phyloP scores from a whole-genome alignment of 2,329 filamentous ascomycete genomes.

The Drechslerella coelobrocha region DNA sequence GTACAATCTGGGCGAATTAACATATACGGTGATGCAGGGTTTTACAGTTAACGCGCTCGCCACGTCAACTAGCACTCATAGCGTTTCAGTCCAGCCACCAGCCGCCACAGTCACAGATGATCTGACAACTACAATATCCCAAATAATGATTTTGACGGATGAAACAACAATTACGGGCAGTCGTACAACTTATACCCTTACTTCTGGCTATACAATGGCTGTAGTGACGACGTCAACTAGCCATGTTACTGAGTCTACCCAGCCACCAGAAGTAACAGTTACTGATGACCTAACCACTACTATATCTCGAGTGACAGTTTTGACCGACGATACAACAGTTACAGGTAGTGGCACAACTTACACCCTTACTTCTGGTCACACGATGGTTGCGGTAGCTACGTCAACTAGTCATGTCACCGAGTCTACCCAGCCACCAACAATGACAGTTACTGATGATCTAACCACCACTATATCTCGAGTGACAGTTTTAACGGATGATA shows the following conservation, averaged over 20 bases:
- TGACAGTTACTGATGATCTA: not conserved
- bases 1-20: constrained; percentile 8
- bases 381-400: not conserved
- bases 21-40: constrained; percentile 13
- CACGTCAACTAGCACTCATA: constrained; percentile 13
- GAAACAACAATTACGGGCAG: constrained; percentile 8
- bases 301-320: constrained; percentile 1
- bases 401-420: constrained; percentile 13
- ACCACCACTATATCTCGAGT: not conserved
- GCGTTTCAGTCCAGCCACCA: not conserved
- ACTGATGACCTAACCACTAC: constrained; percentile 1
- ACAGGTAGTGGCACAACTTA: constrained; percentile 6
- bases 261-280: not conserved
- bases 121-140: constrained; percentile 16
- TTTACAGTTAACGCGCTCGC: constrained; percentile 9
- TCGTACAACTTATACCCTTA: constrained; percentile 13
- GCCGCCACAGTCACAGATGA: constrained; percentile 9
- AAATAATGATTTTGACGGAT: constrained; percentile 11
- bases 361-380: constrained; percentile 15
- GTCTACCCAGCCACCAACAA: constrained; percentile 4
- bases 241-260: not conserved
- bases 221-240: not conserved
- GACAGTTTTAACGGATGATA: constrained; percentile 7
- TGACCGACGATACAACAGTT: constrained; percentile 14
- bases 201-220: constrained; percentile 11